Evolutionary conservation across 2,329 filamentous ascomycete species (phyloP).

Genomic region (Verticillium alfalfae): DNA sequence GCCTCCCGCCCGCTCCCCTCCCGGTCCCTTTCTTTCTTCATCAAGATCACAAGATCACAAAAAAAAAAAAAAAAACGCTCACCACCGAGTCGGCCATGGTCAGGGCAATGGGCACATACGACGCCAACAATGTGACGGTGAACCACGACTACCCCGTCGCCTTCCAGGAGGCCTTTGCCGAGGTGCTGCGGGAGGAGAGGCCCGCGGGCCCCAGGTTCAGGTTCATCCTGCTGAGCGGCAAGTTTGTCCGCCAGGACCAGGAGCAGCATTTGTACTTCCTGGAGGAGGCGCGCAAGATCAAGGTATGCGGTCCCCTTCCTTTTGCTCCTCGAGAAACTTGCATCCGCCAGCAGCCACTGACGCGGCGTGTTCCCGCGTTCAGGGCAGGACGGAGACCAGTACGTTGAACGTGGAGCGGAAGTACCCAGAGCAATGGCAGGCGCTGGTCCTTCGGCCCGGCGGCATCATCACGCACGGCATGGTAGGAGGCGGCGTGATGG

Average conservation of each 20-base stretch:
- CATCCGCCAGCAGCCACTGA: background rate
- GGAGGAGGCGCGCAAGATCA: conserved; percentile 17
- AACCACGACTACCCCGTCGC: conserved; percentile 17
- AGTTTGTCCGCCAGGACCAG: conserved; percentile 24
- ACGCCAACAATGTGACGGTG: conserved; percentile 8
- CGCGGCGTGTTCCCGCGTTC: background rate
- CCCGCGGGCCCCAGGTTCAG: conserved; percentile 14
- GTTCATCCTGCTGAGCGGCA: conserved; percentile 25
- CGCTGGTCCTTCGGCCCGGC: background rate
- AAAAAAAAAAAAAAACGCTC: no score
- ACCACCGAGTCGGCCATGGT: background rate
- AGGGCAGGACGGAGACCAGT: conserved; percentile 15
- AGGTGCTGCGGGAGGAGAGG: conserved; percentile 6
- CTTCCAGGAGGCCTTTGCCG: conserved; percentile 15
- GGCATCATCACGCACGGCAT: background rate
- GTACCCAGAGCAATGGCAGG: background rate
- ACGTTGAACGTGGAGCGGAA: conserved; percentile 1
- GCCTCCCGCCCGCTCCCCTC: no score
- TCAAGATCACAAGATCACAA: background rate
- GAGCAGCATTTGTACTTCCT: conserved; percentile 19
- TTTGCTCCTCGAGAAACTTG: background rate
- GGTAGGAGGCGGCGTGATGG: conserved; percentile 1
- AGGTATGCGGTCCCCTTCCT: conserved; percentile 8
- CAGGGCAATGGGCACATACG: conserved; percentile 17
- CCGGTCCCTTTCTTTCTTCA: no score